These are phyloP conservation scores for Cytospora leucostoma DNA, from an alignment of 2,329 filamentous ascomycete species.

Conservation along the genomic window DNA sequence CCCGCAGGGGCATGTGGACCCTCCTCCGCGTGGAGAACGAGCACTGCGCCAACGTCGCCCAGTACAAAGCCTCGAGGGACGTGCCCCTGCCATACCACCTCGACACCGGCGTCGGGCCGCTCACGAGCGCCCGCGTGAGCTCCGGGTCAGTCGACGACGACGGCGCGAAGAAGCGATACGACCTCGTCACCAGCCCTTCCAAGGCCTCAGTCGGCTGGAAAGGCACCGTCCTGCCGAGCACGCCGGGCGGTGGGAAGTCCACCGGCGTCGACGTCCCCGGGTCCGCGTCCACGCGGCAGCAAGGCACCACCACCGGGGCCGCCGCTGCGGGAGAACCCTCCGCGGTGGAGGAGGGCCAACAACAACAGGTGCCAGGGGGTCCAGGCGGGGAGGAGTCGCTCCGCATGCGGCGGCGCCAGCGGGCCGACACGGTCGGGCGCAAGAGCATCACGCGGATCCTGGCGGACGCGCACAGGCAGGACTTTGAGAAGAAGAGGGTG, in stretches of 20 bases:
- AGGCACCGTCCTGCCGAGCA: conserved; percentile 11
- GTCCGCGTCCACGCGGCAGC: conserved; percentile 26
- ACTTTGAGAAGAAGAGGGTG: conserved; percentile 79
- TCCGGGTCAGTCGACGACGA: conserved; percentile 35
- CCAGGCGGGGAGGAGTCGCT: conserved; percentile 19
- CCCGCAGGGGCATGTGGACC: conserved; percentile 86
- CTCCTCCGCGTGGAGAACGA: conserved; percentile 97
- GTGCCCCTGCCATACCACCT: conserved; percentile 80
- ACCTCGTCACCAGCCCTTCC: conserved; percentile 26
- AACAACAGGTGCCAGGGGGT: not conserved
- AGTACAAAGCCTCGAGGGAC: conserved; percentile 87
- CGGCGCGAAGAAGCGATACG: conserved; percentile 17
- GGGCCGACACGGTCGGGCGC: conserved; percentile 39
- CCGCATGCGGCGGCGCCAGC: conserved; percentile 36
- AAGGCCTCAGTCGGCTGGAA: conserved; percentile 18
- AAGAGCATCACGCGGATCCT: conserved; percentile 63
- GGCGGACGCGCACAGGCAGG: conserved; percentile 81
- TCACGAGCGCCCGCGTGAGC: conserved; percentile 37
- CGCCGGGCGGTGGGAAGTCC: conserved; percentile 27
- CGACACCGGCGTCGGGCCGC: conserved; percentile 46
- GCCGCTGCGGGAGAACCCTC: not conserved
- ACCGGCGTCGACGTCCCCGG: conserved; percentile 31
- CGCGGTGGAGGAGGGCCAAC: conserved; percentile 26
- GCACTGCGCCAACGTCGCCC: conserved; percentile 87
- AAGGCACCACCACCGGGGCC: conserved; percentile 23